Evolutionary conservation across 73 alveolate species (phyloP), one percentile per base, ranked within the genome.

Genomic region (Paramecium primaurelia): DNA sequence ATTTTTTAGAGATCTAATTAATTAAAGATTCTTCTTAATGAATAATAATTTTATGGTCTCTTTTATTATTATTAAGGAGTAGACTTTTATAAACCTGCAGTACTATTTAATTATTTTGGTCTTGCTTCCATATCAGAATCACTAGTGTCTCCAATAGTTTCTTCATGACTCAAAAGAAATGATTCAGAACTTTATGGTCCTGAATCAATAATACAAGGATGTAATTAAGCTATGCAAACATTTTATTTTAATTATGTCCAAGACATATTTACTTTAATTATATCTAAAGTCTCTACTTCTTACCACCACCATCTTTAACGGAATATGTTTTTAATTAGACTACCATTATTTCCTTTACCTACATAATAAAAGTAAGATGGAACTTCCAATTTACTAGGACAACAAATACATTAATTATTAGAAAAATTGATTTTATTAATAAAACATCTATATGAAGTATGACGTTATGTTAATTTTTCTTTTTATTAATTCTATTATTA

Each of bases 261-360:
- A 0, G 64, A 59, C 92, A 89, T 71, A 59, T 89, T 89, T 16
- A 64, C 54, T 64, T 89, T 83, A 1, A 32, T 58, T 1, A 47
- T 58, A 68, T 92, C 84, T 22, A 60, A 51, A 45, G 89, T 71
- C 32, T 97, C 97, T n/a, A 94, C 94, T 85, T 88, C 59, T 73
- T 92, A 88, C 98, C 99, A 97, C 99, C 98, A 97, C 93, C 96
- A 97, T 80, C 99, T 77, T 59, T 86, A 32, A 47, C 96, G 93
- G 59, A 97, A 93, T 18, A 92, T 45, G 28, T 59, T 86, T 45
- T 94, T 96, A 0, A 97, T 96, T 3, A 97, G 58, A 10, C 87
- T 40, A 7, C 97, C 68, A 58, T 97, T 97, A 92, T 97, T 97
- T 45, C 99, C 99, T 59, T 93, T 95, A 10, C 99, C 99, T 12